Evolutionary conservation across 257 asterid genomes (phyloP).

Genomic region (Solanum sejunctum): DNA sequence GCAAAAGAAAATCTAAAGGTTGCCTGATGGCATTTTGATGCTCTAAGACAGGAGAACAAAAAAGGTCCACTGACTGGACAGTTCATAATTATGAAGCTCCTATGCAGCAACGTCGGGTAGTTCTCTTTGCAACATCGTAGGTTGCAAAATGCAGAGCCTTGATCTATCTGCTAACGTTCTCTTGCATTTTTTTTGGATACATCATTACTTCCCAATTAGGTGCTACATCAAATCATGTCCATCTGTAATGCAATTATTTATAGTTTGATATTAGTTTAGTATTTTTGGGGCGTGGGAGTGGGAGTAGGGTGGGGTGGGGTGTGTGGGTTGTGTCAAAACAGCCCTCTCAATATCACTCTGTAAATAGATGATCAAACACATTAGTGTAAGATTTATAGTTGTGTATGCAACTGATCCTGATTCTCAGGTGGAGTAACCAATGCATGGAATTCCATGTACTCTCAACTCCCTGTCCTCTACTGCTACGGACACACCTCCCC

Average conservation of each 20-base stretch:
- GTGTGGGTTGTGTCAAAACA: neutral
- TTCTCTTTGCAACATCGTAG: neutral
- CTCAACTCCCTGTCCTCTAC: neutral
- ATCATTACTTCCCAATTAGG: neutral
- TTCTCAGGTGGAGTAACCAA: neutral
- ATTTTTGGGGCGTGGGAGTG: neutral
- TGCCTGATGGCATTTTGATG: constrained; percentile 38
- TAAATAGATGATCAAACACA: neutral
- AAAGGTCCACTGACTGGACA: constrained; percentile 32
- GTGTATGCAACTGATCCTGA: neutral
- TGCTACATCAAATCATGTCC: neutral
- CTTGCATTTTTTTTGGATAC: neutral
- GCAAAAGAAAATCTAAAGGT: constrained; percentile 18
- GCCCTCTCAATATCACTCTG: neutral
- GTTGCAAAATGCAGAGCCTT: neutral
- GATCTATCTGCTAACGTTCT: neutral
- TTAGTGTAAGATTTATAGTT: neutral
- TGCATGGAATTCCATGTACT: neutral
- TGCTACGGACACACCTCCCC: neutral
- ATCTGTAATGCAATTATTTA: neutral
- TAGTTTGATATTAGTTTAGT: neutral
- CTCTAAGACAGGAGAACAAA: constrained; percentile 48
- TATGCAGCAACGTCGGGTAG: neutral
- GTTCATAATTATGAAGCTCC: neutral
- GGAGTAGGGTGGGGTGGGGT: too few species aligned